Evolutionary conservation across 225 moss, liverwort and hornwort species (phyloP).

Genomic region (Lunularia cruciata): DNA sequence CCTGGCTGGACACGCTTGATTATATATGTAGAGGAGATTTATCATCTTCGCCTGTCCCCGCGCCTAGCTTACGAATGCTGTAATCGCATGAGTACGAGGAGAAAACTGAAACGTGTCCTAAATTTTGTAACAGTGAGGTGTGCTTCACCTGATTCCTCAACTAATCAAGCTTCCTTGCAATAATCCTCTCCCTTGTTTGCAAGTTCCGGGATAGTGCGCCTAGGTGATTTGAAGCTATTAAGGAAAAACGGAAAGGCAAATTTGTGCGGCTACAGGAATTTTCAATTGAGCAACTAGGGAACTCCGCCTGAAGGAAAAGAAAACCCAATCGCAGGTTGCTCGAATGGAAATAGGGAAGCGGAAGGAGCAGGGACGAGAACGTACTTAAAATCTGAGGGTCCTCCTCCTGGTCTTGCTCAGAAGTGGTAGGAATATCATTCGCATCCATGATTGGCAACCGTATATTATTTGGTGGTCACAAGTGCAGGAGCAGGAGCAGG

Average conservation of each 20-base stretch:
- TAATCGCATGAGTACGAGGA: no score
- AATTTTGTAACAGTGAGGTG: no score
- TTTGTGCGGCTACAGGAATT: background rate
- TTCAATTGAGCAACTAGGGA: background rate
- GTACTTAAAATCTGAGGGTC: slow-evolving; percentile 20
- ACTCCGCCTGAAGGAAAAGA: no score
- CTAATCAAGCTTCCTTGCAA: no score
- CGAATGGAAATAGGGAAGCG: background rate
- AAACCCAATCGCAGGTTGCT: background rate
- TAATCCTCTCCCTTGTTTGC: no score
- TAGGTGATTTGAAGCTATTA: background rate
- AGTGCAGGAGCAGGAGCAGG: background rate
- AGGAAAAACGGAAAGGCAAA: background rate
- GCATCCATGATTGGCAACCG: slow-evolving; percentile 24
- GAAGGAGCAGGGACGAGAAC: background rate
- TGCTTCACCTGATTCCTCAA: no score
- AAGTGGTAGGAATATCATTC: slow-evolving; percentile 22
- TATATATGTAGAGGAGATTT: background rate
- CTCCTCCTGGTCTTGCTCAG: slow-evolving; percentile 20
- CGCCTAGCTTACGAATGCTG: background rate
- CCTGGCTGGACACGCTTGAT: background rate
- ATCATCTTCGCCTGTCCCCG: background rate
- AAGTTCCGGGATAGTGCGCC: no score
- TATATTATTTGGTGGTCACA: background rate
- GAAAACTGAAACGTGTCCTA: no score